phyloP scores from a whole-genome alignment of 2,329 filamentous ascomycete species.

The Diplodia seriata region DNA sequence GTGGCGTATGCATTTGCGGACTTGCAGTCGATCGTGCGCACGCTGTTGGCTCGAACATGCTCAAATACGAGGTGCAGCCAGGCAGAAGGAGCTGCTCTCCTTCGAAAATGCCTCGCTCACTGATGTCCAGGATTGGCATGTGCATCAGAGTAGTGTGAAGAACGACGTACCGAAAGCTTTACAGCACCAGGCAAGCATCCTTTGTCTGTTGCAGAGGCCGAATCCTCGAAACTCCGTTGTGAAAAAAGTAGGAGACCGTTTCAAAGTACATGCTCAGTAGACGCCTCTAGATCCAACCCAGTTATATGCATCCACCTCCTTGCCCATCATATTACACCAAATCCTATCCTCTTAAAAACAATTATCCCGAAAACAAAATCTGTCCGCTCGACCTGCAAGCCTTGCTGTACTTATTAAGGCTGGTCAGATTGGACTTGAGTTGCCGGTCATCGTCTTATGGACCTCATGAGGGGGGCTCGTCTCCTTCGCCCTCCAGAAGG shows the following conservation, averaged over 20 bases:
- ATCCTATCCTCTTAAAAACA: slow-evolving; percentile 14
- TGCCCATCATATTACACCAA: slow-evolving; percentile 20
- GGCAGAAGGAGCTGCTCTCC: neutral
- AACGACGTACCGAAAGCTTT: slow-evolving; percentile 8
- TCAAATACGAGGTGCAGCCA: slow-evolving; percentile 7
- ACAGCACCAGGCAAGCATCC: neutral
- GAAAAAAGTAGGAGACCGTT: slow-evolving; percentile 8
- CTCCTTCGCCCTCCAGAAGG: slow-evolving; percentile 77
- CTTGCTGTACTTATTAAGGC: neutral
- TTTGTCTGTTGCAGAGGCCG: neutral
- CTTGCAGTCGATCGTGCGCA: neutral
- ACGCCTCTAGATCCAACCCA: slow-evolving; percentile 27
- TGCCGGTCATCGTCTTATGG: neutral
- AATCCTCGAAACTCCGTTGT: neutral
- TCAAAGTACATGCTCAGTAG: slow-evolving; percentile 20
- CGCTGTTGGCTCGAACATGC: neutral
- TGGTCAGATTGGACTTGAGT: no score
- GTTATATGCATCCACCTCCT: slow-evolving; percentile 18
- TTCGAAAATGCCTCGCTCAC: neutral
- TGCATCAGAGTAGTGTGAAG: neutral
- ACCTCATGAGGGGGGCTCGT: slow-evolving; percentile 40
- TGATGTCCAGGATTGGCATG: neutral
- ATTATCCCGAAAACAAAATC: neutral
- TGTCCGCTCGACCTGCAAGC: slow-evolving; percentile 1
- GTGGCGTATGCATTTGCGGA: slow-evolving; percentile 1